Evolutionary conservation across 306 rosid genomes (phyloP).

Genomic region (Pyrus communis): DNA sequence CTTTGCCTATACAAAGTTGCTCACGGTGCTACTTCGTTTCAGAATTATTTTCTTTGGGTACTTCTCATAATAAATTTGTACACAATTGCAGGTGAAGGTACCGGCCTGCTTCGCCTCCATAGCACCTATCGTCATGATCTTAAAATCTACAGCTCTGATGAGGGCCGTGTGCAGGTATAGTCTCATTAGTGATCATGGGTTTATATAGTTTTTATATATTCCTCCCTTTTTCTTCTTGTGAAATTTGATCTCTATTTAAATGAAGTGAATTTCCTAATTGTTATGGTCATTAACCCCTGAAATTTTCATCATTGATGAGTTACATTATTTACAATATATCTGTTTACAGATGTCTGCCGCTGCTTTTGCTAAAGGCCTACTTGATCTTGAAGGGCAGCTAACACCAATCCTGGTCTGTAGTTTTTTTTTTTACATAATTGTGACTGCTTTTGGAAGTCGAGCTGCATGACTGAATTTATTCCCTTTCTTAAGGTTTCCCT

Average conservation of each 20-base stretch:
- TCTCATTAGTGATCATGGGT: neutral
- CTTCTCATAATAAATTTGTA: conserved; percentile 15
- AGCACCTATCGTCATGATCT: conserved; percentile 97
- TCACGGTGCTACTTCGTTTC: neutral
- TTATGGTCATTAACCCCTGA: neutral
- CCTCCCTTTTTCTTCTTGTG: conserved; percentile 5
- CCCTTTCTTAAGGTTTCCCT: conserved; percentile 71
- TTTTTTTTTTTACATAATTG: conserved; percentile 9
- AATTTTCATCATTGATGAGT: conserved; percentile 19
- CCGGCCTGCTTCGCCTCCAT: conserved; percentile 94
- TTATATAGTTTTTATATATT: neutral
- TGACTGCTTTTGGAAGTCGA: conserved; percentile 14
- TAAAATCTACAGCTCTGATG: conserved; percentile 97
- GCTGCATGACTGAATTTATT: conserved; percentile 27
- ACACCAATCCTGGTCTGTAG: conserved; percentile 91
- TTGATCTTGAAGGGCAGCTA: conserved; percentile 92
- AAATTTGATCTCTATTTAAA: neutral
- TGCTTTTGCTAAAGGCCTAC: conserved; percentile 99
- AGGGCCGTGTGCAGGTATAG: conserved; percentile 98
- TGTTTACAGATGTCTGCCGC: conserved; percentile 97
- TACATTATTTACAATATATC: conserved; percentile 15
- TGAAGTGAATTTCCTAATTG: neutral
- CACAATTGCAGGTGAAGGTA: conserved; percentile 80
- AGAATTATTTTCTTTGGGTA: neutral
- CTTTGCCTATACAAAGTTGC: neutral